Base-by-base conservation (phyloP, 257 asterid genomes). In the Lithospermum erythrorhizon region DNA sequence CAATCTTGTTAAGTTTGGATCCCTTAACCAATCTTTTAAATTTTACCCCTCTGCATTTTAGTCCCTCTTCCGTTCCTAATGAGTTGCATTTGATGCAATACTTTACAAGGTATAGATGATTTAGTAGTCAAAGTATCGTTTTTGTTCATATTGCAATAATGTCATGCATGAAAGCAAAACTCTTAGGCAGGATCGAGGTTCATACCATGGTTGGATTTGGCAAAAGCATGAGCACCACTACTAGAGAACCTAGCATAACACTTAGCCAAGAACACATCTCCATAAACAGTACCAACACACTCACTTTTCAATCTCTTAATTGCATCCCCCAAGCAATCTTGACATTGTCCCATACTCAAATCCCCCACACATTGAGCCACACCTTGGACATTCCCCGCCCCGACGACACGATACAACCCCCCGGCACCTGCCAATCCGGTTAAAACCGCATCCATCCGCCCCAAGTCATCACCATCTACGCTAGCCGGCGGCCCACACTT, bases 281-380 rank as follows among this genome's bases (percentile, higher is more conserved):
- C 98, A 64, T 71, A 86, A 53, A 78, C 87, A 0, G 80, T 95
- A 71, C 95, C 95, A n/a, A 93, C 95, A 73, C 98, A 91, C 78
- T 88, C 96, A 45, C 68, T 72, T 74, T 70, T 91, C 76, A 91
- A 62, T 85, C 80, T 86, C 68, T 78, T 63, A 61, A 91, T 80
- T 25, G 95, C 94, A 78, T 86, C 96, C 71, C 84, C 58, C 60
- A 88, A 21, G 35, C 98, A 91, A 55, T 86, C 96, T 79, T 91
- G 95, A 21, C 98, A 91, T 82, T 88, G 87, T 48, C 85, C 95
- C 53, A 0, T 29, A 59, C 89, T 88, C 79, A 91, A 66, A 63
- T 91, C 98, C 49, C 98, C 98, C 1, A 82, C 86, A 57, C 98
- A 91, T 76, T 91, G 96, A 70, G 93, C 95, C 82, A 88, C 78